These are phyloP conservation scores for Biscogniauxia mediterranea DNA, from an alignment of 2,329 filamentous ascomycete species.

Conservation along the genomic window DNA sequence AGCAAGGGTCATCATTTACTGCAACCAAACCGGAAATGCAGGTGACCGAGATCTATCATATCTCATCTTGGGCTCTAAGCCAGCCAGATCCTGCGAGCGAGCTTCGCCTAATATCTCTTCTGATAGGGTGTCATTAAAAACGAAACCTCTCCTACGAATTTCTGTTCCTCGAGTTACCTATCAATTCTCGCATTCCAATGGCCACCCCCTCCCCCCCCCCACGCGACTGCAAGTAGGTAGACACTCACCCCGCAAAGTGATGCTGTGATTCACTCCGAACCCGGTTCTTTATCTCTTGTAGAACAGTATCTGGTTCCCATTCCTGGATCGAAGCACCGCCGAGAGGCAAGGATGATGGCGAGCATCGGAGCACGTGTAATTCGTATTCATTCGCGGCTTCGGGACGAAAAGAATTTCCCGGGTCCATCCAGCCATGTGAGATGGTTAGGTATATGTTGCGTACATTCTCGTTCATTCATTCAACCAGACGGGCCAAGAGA, in stretches of 20 bases:
- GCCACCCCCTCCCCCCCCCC: not conserved
- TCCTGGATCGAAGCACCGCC: not conserved
- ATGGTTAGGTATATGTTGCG: not conserved
- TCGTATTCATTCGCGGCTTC: not conserved
- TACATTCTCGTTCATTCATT: not conserved
- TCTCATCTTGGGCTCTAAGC: conserved; percentile 23
- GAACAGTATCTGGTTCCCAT: not conserved
- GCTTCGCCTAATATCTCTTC: conserved; percentile 12
- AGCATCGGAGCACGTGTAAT: not conserved
- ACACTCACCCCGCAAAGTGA: not conserved
- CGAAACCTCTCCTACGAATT: not conserved
- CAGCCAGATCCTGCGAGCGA: conserved; percentile 17
- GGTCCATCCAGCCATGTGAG: not conserved
- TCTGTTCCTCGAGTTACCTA: not conserved
- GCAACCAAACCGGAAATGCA: conserved; percentile 15
- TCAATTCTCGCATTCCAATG: conserved; percentile 5
- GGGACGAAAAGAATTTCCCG: not conserved
- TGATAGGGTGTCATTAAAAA: not conserved
- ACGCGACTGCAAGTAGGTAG: not conserved
- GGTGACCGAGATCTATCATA: conserved; percentile 25
- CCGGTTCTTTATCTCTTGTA: not conserved
- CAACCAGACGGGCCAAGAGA: not conserved
- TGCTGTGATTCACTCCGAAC: not conserved
- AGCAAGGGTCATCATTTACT: not conserved
- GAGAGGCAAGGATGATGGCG: not conserved